Base-by-base conservation (phyloP, 441 rosid genomes). In the Daphne laureola region DNA sequence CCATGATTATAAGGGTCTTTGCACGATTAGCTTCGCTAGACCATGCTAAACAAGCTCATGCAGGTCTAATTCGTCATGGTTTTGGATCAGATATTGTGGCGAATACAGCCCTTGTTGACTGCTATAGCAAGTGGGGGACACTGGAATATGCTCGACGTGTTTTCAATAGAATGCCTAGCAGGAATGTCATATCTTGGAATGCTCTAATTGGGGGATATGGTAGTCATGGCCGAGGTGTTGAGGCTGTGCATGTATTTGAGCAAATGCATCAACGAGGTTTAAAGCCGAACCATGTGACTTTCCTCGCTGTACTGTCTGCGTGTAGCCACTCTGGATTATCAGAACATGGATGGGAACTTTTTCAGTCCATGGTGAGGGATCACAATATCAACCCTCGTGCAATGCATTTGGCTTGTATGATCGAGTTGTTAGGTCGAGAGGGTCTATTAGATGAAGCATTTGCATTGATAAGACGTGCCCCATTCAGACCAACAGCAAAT, bases 61-160 rank as follows among this genome's bases (percentile, higher is more conserved):
- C 90, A 27, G 71, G 74, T 58, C 65, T 88, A 38, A 45, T 89
- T 58, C 90, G 96, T 13, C 75, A 63, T 31, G 90, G 88, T 38
- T 92, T 81, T 69, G 87, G 90, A 54, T 72, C 74, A 3, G 94
- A 89, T 65, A 67, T 77, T 8, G 88, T 92, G 0, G 90, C 87
- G 12, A 86, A 73, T 62, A 81, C 94, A 0, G 81, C 92, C 17
- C 94, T 92, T 11, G 86, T 89, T 25, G 98, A 92, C 67, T 86
- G 86, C 46, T 92, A 92, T 58, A 74, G 98, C 83, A 92, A 92
- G 80, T 89, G 98, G 96, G 96, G 96, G 58, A 81, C 76, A 64
- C 56, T 92, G 64, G 86, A 86, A 70, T 70, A 84, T 64, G 97
- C 98, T 45, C 81, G 67, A 38, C 64, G 62, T 57, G 77, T 86